Conservation (phyloP, 2,329 filamentous ascomycete species). For the Cytospora leucostoma region DNA sequence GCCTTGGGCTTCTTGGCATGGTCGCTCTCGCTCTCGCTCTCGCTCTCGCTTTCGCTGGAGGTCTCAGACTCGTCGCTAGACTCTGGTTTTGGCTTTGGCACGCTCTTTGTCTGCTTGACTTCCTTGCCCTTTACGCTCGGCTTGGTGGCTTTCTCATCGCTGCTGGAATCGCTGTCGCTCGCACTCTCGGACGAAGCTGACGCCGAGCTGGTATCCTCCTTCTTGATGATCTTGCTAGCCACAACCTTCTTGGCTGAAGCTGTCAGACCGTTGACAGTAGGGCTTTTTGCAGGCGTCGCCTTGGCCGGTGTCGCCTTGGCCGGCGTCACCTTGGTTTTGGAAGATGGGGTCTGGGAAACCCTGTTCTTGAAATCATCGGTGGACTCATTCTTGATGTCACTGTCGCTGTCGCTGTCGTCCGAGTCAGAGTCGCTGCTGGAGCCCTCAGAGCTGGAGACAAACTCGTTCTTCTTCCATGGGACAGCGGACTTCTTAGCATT, state of each 20-base stretch:
- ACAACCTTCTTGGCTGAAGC: slow-evolving; percentile 18
- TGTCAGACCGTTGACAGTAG: slow-evolving; percentile 24
- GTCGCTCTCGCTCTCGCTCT: slow-evolving; percentile 38
- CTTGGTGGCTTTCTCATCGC: slow-evolving; percentile 31
- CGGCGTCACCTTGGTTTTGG: slow-evolving; percentile 16
- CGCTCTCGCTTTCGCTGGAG: slow-evolving; percentile 31
- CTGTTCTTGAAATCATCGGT: slow-evolving; percentile 39
- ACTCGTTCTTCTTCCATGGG: slow-evolving; percentile 40
- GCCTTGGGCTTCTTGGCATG: slow-evolving; percentile 29
- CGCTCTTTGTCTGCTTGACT: slow-evolving; percentile 27
- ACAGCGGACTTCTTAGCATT: slow-evolving; percentile 30
- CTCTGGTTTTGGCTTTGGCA: slow-evolving; percentile 23
- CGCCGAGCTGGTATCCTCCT: slow-evolving; percentile 26
- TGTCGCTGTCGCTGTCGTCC: slow-evolving; percentile 37
- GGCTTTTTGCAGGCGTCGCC: slow-evolving; percentile 22
- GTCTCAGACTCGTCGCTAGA: slow-evolving; percentile 29
- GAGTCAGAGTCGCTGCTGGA: slow-evolving; percentile 37
- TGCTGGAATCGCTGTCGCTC: slow-evolving; percentile 23
- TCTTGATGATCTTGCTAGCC: slow-evolving; percentile 28
- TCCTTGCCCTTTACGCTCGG: slow-evolving; percentile 20
- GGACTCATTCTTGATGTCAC: slow-evolving; percentile 34
- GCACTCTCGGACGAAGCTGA: slow-evolving; percentile 19
- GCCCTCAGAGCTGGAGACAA: slow-evolving; percentile 30
- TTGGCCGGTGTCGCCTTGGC: slow-evolving; percentile 9
- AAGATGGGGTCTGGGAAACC: slow-evolving; percentile 31